phyloP scores from a whole-genome alignment of 2,329 filamentous ascomycete species.

The Alternaria viburni region DNA sequence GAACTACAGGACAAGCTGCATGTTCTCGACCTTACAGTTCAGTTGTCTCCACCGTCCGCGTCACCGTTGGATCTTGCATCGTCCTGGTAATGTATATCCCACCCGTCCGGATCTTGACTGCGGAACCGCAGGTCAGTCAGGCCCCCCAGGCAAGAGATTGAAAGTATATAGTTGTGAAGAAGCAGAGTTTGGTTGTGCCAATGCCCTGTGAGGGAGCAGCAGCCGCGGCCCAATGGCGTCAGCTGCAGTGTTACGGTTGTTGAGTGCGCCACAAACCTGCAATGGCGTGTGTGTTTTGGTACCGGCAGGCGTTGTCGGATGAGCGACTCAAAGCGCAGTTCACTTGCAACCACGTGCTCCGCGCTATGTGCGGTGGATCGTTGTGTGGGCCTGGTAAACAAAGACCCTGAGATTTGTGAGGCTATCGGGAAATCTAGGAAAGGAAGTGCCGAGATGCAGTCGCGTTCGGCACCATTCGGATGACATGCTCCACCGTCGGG shows the following conservation, averaged over 20 bases:
- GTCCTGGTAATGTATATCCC: background rate
- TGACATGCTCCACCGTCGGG: constrained; percentile 19
- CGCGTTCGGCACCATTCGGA: constrained; percentile 20
- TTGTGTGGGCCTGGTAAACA: constrained; percentile 23
- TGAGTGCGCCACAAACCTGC: constrained; percentile 8
- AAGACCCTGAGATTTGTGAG: constrained; percentile 29
- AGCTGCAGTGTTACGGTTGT: constrained; percentile 7
- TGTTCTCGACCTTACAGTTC: background rate
- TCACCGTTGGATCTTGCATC: constrained; percentile 7
- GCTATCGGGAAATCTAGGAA: constrained; percentile 34
- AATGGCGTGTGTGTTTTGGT: background rate
- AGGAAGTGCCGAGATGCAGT: constrained; percentile 10
- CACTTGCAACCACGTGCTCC: constrained; percentile 23
- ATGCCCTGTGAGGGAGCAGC: background rate
- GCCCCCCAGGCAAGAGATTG: background rate
- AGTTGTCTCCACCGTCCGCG: constrained; percentile 6
- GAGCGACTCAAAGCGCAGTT: constrained; percentile 18
- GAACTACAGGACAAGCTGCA: background rate
- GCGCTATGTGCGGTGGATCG: constrained; percentile 23
- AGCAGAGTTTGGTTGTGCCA: background rate
- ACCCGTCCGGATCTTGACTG: constrained; percentile 4
- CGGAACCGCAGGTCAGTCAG: background rate
- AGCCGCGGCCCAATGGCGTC: background rate
- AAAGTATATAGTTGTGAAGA: background rate
- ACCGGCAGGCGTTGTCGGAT: constrained; percentile 22